Conservation (phyloP, 2,329 filamentous ascomycete species). For the Apiospora arundinis region DNA sequence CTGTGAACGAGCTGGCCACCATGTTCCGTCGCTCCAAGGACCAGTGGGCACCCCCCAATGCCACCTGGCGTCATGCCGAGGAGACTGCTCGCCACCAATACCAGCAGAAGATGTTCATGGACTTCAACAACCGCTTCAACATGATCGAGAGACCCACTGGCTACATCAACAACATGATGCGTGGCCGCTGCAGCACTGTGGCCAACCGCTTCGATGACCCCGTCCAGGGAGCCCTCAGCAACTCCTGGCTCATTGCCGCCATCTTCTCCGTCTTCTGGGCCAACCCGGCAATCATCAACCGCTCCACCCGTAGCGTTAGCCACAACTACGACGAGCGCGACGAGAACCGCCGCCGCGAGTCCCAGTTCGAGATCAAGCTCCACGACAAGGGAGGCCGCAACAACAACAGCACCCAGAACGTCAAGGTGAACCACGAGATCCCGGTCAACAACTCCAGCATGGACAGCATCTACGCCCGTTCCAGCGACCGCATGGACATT, state of each 20-base stretch:
- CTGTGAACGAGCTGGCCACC: constrained; percentile 48
- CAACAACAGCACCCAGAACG: constrained; percentile 44
- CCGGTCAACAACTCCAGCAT: constrained; percentile 52
- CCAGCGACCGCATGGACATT: constrained; percentile 48
- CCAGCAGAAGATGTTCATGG: constrained; percentile 38
- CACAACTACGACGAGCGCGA: constrained; percentile 34
- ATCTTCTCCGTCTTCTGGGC: constrained; percentile 54
- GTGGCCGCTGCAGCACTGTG: constrained; percentile 32
- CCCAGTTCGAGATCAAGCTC: constrained; percentile 43
- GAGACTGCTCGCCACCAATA: constrained; percentile 42
- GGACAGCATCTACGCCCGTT: constrained; percentile 49
- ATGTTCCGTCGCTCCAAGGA: constrained; percentile 43
- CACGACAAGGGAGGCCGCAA: constrained; percentile 52
- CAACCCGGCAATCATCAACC: constrained; percentile 49
- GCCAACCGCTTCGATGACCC: constrained; percentile 48
- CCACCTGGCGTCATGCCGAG: constrained; percentile 48
- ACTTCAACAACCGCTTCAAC: constrained; percentile 40
- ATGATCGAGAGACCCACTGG: constrained; percentile 27
- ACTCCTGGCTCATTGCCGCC: constrained; percentile 52
- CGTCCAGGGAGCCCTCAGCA: constrained; percentile 48
- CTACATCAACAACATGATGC: constrained; percentile 20
- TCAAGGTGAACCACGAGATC: constrained; percentile 51
- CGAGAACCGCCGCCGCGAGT: constrained; percentile 20
- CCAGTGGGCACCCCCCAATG: constrained; percentile 46
- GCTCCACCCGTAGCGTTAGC: constrained; percentile 36